A percentile compares a stretch with the other conserved stretches of the same genome.
Evolutionary conservation across 2,329 filamentous ascomycete species (phyloP).

Genomic region (Diaporthe australafricana): DNA sequence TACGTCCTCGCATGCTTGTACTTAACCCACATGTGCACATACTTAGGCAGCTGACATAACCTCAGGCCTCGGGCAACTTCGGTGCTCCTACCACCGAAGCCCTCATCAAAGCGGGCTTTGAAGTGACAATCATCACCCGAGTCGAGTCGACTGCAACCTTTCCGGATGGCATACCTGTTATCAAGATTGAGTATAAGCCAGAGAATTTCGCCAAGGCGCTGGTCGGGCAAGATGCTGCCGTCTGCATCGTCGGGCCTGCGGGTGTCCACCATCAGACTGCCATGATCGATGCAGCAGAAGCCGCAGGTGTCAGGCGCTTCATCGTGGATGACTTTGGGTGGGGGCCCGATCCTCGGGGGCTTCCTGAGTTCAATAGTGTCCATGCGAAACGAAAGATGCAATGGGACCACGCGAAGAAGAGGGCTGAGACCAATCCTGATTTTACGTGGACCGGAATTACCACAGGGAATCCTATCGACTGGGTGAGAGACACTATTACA

Average conservation of each 20-base stretch:
- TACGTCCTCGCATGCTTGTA: conserved; percentile 26
- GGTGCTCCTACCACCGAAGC: conserved; percentile 43
- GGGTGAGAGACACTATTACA: conserved; percentile 39
- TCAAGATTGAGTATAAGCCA: conserved; percentile 34
- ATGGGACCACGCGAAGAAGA: conserved; percentile 41
- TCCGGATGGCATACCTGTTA: conserved; percentile 38
- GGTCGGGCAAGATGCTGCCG: conserved; percentile 44
- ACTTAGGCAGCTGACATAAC: background rate
- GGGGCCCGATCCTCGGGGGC: conserved; percentile 40
- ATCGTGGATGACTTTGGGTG: conserved; percentile 43
- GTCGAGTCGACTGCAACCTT: conserved; percentile 40
- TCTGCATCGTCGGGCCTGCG: conserved; percentile 43
- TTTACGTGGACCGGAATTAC: conserved; percentile 47
- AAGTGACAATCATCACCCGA: conserved; percentile 51
- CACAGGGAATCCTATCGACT: conserved; percentile 47
- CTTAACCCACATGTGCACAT: background rate
- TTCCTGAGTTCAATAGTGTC: conserved; percentile 44
- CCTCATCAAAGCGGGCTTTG: conserved; percentile 44
- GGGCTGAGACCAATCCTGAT: conserved; percentile 37
- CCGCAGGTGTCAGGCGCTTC: conserved; percentile 46
- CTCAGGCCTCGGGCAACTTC: conserved; percentile 47
- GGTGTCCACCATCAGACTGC: conserved; percentile 39
- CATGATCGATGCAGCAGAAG: conserved; percentile 46
- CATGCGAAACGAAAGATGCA: conserved; percentile 38
- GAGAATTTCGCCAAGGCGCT: conserved; percentile 41